phyloP scores from a whole-genome alignment of 768 basidiomycete genomes.

The Mycena alexandri region DNA sequence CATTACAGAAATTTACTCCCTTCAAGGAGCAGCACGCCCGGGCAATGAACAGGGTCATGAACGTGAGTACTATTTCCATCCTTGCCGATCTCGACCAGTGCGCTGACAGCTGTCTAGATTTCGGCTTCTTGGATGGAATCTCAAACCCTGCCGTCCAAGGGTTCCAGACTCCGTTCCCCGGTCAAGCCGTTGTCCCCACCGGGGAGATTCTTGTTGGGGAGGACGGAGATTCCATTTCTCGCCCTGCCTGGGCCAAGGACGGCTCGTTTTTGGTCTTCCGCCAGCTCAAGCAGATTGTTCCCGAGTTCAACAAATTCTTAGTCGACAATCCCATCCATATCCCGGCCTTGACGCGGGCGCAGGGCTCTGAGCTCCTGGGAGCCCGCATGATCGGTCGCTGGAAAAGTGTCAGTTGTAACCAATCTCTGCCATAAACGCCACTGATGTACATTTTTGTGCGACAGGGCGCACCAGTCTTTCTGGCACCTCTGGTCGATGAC shows the following conservation, averaged over 20 bases:
- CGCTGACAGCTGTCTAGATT: conserved; percentile 21
- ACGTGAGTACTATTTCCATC: conserved; percentile 43
- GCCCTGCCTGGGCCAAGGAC: conserved; percentile 43
- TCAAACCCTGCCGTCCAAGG: conserved; percentile 36
- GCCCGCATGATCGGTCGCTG: conserved; percentile 51
- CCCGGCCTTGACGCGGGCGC: conserved; percentile 35
- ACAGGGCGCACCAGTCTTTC: conserved; percentile 38
- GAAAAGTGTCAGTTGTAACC: conserved; percentile 41
- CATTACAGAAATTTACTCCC: conserved; percentile 33
- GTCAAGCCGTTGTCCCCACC: conserved; percentile 30
- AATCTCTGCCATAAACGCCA: conserved; percentile 29
- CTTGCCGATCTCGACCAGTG: conserved; percentile 15
- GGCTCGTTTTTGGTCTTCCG: conserved; percentile 52
- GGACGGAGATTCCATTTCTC: conserved; percentile 35
- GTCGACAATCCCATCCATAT: conserved; percentile 31
- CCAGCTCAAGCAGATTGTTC: conserved; percentile 50
- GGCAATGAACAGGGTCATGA: conserved; percentile 42
- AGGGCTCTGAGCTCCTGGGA: conserved; percentile 45
- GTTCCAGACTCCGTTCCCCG: conserved; percentile 32
- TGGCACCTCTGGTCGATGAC: conserved; percentile 35
- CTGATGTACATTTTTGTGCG: conserved; percentile 11
- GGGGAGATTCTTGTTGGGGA: conserved; percentile 43
- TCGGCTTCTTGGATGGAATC: conserved; percentile 42
- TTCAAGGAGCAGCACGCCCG: conserved; percentile 41
- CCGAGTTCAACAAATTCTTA: conserved; percentile 47